Percentiles rank a stretch among this genome's conserved stretches.
phyloP scores from a whole-genome alignment of 192 early-diverging fungal species.

The Umbelopsis ramanniana region DNA sequence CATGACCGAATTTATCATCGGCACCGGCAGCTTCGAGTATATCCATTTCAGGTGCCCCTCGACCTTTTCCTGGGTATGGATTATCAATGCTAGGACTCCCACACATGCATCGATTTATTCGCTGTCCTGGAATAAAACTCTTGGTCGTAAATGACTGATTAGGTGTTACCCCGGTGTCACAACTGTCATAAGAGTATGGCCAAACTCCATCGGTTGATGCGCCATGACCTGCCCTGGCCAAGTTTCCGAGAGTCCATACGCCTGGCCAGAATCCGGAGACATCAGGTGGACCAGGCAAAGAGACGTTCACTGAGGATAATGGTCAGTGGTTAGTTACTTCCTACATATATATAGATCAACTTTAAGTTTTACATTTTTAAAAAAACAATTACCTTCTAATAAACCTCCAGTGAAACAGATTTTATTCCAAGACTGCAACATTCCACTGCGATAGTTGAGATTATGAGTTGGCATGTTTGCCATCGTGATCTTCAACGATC shows the following conservation, averaged over 20 bases:
- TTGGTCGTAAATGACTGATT: conserved; percentile 37
- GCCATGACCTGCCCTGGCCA: conserved; percentile 60
- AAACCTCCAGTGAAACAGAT: conserved; percentile 65
- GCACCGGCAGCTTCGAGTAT: conserved; percentile 47
- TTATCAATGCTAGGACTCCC: neutral
- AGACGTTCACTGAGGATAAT: conserved; percentile 44
- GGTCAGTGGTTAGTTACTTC: neutral
- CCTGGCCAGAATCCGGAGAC: conserved; percentile 61
- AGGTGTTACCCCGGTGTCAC: conserved; percentile 56
- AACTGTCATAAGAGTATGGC: conserved; percentile 59
- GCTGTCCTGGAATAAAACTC: conserved; percentile 3
- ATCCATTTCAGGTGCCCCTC: conserved; percentile 63
- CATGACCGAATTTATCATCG: neutral
- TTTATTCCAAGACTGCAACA: conserved; percentile 71
- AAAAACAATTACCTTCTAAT: conserved; percentile 45
- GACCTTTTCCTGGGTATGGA: conserved; percentile 46
- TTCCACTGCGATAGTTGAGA: conserved; percentile 53
- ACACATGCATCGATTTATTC: conserved; percentile 15
- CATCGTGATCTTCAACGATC: conserved; percentile 55
- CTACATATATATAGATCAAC: neutral
- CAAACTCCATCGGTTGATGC: conserved; percentile 62
- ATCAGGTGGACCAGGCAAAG: conserved; percentile 50
- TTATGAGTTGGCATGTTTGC: conserved; percentile 20
- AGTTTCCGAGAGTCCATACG: conserved; percentile 62
- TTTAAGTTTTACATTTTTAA: neutral